These are phyloP conservation scores for Mucor sp. DNA, from an alignment of 371 early-diverging fungal genomes.

Conservation along the genomic window DNA sequence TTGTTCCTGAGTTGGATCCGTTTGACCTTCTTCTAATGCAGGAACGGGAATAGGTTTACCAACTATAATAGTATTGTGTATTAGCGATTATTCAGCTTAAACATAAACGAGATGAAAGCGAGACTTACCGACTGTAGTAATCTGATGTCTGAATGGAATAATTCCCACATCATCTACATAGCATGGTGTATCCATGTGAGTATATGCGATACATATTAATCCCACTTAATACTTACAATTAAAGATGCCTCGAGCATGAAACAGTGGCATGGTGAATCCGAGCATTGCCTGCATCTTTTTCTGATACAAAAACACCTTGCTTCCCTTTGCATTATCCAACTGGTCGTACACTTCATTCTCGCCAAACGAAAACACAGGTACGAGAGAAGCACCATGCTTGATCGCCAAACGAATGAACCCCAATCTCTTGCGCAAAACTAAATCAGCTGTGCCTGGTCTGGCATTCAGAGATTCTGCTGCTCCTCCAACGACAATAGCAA, in stretches of 20 bases:
- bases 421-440: constrained; percentile 70
- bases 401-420: constrained; percentile 88
- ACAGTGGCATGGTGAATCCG: constrained; percentile 74
- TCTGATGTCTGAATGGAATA: constrained; percentile 58
- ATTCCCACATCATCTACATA: constrained; percentile 56
- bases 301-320: constrained; percentile 59
- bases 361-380: constrained; percentile 81
- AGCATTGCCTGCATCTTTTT: constrained; percentile 58
- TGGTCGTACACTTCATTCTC: constrained; percentile 83
- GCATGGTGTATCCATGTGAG: background rate
- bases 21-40: constrained; percentile 41
- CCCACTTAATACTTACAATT: constrained; percentile 51
- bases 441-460: constrained; percentile 62
- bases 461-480: constrained; percentile 77
- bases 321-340: constrained; percentile 53
- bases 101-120: background rate
- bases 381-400: constrained; percentile 64
- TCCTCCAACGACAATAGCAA: constrained; percentile 79
- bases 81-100: background rate
- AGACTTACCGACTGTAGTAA: constrained; percentile 55
- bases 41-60: constrained; percentile 73
- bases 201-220: background rate
- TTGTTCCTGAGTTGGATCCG: constrained; percentile 67
- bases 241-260: constrained; percentile 77
- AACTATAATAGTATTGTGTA: constrained; percentile 34